Evolutionary conservation across 208 protist species (phyloP).

Genomic region (Acanthamoeba triangularis): DNA sequence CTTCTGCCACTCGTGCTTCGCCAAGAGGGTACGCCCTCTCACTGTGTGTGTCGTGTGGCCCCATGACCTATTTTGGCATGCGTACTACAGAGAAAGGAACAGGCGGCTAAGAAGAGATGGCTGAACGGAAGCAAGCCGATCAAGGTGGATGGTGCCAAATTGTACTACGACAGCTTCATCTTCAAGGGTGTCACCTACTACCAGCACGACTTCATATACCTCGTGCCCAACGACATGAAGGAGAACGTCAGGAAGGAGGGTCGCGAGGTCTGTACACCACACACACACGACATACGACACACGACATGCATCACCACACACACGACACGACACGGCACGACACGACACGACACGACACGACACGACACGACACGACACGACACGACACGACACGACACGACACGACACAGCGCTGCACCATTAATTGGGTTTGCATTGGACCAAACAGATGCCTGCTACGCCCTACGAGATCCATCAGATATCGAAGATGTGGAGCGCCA

Average conservation of each 20-base stretch:
- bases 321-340: too few relatives aligned
- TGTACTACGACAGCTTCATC: constrained; percentile 12
- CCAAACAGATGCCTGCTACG: neutral
- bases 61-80: neutral
- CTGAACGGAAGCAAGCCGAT: neutral
- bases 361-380: too few relatives aligned
- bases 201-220: constrained; percentile 20
- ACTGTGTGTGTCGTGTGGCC: neutral
- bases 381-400: too few relatives aligned
- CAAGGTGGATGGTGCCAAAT: too few relatives aligned
- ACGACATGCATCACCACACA: neutral
- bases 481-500: neutral
- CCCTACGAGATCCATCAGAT: constrained; percentile 54
- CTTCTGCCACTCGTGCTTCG: constrained; percentile 44
- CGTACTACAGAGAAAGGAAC: neutral
- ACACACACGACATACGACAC: neutral
- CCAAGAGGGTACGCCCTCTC: neutral
- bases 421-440: neutral
- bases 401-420: too few relatives aligned
- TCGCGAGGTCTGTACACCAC: neutral
- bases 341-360: too few relatives aligned
- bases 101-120: neutral
- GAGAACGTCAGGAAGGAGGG: neutral
- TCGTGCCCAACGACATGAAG: constrained; percentile 24
- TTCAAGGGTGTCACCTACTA: neutral